phyloP scores from a whole-genome alignment of 1,139 yeast genomes.

The Hemisphaericaspora lyxosophila region DNA sequence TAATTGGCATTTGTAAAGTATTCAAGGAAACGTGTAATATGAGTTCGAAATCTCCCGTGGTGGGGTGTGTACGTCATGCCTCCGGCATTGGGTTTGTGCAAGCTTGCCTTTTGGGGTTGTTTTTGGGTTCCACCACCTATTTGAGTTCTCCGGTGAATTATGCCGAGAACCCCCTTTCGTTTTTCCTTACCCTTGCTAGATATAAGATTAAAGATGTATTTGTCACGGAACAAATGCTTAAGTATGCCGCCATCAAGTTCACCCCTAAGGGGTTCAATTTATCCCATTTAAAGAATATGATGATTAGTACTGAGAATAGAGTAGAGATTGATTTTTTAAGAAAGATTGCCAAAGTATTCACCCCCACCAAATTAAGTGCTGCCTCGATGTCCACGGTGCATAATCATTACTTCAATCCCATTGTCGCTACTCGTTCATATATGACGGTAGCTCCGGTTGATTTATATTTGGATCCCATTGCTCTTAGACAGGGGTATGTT shows the following conservation, averaged over 20 bases:
- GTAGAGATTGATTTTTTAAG: conserved; percentile 66
- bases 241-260: conserved; percentile 63
- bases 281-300: conserved; percentile 70
- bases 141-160: conserved; percentile 77
- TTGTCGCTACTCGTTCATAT: conserved; percentile 82
- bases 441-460: conserved; percentile 89
- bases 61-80: conserved; percentile 86
- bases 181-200: conserved; percentile 70
- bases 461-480: conserved; percentile 81
- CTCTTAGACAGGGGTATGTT: conserved; percentile 83
- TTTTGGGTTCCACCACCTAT: conserved; percentile 82
- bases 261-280: conserved; percentile 69
- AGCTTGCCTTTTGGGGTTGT: conserved; percentile 78
- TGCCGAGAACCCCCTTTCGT: conserved; percentile 71
- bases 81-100: conserved; percentile 87
- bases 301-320: conserved; percentile 78
- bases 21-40: conserved; percentile 91
- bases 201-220: conserved; percentile 84
- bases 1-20: conserved; percentile 80
- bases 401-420: conserved; percentile 77
- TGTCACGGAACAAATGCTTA: conserved; percentile 82
- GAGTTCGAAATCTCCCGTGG: conserved; percentile 66
- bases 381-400: conserved; percentile 78
- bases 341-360: conserved; percentile 61
- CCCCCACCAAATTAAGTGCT: conserved; percentile 63